A percentile compares a stretch with the other conserved stretches of the same genome.
Conservation (phyloP, 2,329 filamentous ascomycete genomes). For the Trichoderma harzianum region DNA sequence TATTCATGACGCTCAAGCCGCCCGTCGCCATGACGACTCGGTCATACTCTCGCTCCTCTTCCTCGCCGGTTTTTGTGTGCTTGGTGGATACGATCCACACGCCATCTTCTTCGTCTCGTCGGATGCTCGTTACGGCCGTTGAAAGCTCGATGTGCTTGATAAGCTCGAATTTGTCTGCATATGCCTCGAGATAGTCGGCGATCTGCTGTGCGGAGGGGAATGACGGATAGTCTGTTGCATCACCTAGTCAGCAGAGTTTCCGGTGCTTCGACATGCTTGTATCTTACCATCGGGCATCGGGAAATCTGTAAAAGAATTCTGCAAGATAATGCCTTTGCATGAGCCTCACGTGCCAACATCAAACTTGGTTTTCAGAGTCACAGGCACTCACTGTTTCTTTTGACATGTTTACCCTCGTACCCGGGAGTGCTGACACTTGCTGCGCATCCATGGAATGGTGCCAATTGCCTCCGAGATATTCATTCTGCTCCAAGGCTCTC, state of each 20-base stretch:
- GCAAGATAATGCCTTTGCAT: neutral
- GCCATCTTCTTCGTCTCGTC: slow-evolving; percentile 25
- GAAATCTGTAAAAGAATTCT: slow-evolving; percentile 34
- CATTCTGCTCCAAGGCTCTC: slow-evolving; percentile 40
- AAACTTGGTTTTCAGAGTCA: neutral
- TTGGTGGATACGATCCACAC: slow-evolving; percentile 31
- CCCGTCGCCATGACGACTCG: slow-evolving; percentile 36
- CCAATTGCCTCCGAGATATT: slow-evolving; percentile 43
- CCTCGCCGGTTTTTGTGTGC: slow-evolving; percentile 23
- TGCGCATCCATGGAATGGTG: slow-evolving; percentile 33
- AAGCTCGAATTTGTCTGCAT: slow-evolving; percentile 32
- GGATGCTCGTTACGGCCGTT: slow-evolving; percentile 26
- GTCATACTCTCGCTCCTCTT: slow-evolving; percentile 30
- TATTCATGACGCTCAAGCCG: slow-evolving; percentile 33
- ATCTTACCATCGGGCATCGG: slow-evolving; percentile 31
- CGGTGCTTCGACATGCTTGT: neutral
- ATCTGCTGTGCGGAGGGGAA: slow-evolving; percentile 29
- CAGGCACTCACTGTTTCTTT: slow-evolving; percentile 27
- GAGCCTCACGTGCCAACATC: slow-evolving; percentile 4
- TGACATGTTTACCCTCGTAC: slow-evolving; percentile 31
- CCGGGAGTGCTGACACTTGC: slow-evolving; percentile 35
- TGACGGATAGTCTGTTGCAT: slow-evolving; percentile 22
- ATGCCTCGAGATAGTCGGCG: slow-evolving; percentile 32
- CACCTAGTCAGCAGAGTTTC: neutral
- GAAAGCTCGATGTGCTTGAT: slow-evolving; percentile 28